Base-by-base conservation (phyloP, 306 rosid genomes). In the Parietaria judaica region DNA sequence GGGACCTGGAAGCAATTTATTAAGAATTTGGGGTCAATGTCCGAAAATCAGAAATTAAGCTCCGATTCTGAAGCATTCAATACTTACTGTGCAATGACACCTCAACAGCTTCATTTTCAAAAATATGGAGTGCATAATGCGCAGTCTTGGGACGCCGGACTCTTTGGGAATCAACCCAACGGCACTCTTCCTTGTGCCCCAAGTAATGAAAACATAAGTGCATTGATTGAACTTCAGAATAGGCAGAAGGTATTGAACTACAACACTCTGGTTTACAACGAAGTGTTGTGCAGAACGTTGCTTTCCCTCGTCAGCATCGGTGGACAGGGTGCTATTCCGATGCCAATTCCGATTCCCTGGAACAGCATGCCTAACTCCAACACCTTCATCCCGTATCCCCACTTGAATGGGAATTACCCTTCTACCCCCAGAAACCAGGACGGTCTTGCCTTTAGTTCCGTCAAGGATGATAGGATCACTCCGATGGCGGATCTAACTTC, bases 1-100 rank as follows among this genome's bases (percentile, higher is more conserved):
- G 54, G 52, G 11, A 64, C 50, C 59, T 58, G 41, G 65, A 36
- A 50, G 70, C 56, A 12, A 49, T 71, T 71, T 64, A 48, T 16
- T 49, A 50, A 57, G 64, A 53, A 58, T 31, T 54, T 50, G n/a
- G 76, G 75, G 61, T 54, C 67, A 54, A 23, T 58, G 9, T 67
- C 64, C 17, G 51, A 61, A 48, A 41, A 15, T 14, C 50, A 8
- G 44, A 72, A 72, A 59, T 66, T 55, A 11, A 57, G 11, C 49
- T 4, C 60, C 13, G 38, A 53, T 46, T 41, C 9, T 8, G 68
- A 37, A 54, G 63, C 46, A 51, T 51, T 37, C 15, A 56, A 11
- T 48, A 6, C 8, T 54, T 41, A 34, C 15, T 43, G 9, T 8
- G 23, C 11, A 7, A 45, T 37, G 17, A 6, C 49, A 36, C 13